Percentiles rank a stretch among this genome's conserved stretches.
phyloP scores from a whole-genome alignment of 2,329 filamentous ascomycete species.

The Curvularia eragrostidis region DNA sequence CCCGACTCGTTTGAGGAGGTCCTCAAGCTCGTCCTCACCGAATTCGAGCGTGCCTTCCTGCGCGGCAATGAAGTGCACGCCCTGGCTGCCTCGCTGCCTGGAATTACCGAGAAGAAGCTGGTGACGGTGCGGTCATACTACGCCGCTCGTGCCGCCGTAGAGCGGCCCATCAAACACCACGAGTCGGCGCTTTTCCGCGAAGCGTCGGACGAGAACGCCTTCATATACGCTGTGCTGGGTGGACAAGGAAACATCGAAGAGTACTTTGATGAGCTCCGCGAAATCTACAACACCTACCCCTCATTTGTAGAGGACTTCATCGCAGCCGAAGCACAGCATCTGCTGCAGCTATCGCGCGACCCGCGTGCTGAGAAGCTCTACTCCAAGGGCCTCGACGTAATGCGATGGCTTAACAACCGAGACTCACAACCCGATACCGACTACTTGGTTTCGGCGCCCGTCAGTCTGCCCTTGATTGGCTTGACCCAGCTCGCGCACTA shows the following conservation, averaged over 20 bases:
- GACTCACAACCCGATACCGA: slow-evolving; percentile 92
- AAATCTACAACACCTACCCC: slow-evolving; percentile 89
- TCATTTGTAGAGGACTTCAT: slow-evolving; percentile 89
- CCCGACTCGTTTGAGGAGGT: slow-evolving; percentile 92
- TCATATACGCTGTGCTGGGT: slow-evolving; percentile 92
- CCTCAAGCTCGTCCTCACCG: slow-evolving; percentile 88
- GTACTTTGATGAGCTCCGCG: slow-evolving; percentile 96
- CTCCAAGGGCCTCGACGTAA: slow-evolving; percentile 92
- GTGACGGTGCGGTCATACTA: slow-evolving; percentile 92
- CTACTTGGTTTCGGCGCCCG: slow-evolving; percentile 61
- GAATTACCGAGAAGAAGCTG: slow-evolving; percentile 92
- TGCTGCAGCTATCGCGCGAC: slow-evolving; percentile 84
- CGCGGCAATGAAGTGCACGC: slow-evolving; percentile 96
- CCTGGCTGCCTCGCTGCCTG: slow-evolving; percentile 81
- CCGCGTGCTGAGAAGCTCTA: slow-evolving; percentile 93
- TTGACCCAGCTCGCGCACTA: slow-evolving; percentile 96
- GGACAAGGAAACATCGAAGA: slow-evolving; percentile 99
- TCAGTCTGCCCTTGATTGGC: slow-evolving; percentile 95
- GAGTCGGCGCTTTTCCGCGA: slow-evolving; percentile 92
- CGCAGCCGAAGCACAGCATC: slow-evolving; percentile 78
- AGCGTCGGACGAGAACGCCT: slow-evolving; percentile 80
- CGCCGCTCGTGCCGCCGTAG: slow-evolving; percentile 80
- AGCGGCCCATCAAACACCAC: slow-evolving; percentile 86
- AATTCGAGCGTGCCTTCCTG: slow-evolving; percentile 95
- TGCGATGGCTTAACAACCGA: slow-evolving; percentile 88